Conservation (phyloP, 2,329 filamentous ascomycete species). For the Ustilaginoidea virens region DNA sequence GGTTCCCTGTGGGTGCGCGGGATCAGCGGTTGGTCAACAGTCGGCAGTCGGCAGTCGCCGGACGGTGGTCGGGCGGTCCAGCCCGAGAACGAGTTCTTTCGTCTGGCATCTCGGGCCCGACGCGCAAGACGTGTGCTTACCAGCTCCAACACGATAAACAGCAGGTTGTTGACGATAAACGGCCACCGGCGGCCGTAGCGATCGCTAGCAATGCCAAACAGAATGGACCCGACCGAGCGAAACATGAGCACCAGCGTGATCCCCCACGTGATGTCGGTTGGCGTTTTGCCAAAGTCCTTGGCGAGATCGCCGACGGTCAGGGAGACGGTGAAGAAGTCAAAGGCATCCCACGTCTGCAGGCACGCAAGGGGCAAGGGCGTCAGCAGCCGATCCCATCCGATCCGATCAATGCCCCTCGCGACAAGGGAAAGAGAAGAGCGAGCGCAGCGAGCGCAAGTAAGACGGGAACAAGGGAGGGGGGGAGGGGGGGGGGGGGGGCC, state of each 20-base stretch:
- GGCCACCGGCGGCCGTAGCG: slow-evolving; percentile 52
- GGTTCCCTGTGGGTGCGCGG: too few relatives aligned
- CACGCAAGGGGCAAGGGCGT: too few relatives aligned
- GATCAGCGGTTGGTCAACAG: too few relatives aligned
- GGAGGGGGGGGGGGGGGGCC: too few relatives aligned
- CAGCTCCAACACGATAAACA: slow-evolving; percentile 58
- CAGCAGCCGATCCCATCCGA: too few relatives aligned
- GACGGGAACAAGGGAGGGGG: too few relatives aligned
- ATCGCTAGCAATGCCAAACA: slow-evolving; percentile 39
- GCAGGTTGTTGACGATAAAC: slow-evolving; percentile 58
- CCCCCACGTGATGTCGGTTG: slow-evolving; percentile 47
- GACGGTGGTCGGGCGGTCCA: slow-evolving; percentile 4
- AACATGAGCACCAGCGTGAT: slow-evolving; percentile 50
- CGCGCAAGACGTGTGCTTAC: slow-evolving; percentile 24
- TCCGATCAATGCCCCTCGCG: too few relatives aligned
- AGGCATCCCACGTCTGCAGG: slow-evolving; percentile 42
- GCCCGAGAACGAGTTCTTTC: too few relatives aligned
- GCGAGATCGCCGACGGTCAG: slow-evolving; percentile 39
- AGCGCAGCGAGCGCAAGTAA: too few relatives aligned
- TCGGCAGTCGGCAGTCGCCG: too few relatives aligned
- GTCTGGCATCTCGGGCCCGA: too few relatives aligned
- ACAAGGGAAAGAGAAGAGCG: too few relatives aligned
- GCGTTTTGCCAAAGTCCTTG: slow-evolving; percentile 34
- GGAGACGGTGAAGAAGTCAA: slow-evolving; percentile 52
- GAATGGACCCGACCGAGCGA: slow-evolving; percentile 36